These are phyloP conservation scores for Potentilla sterilis DNA, from an alignment of 306 rosid species.

Conservation along the genomic window DNA sequence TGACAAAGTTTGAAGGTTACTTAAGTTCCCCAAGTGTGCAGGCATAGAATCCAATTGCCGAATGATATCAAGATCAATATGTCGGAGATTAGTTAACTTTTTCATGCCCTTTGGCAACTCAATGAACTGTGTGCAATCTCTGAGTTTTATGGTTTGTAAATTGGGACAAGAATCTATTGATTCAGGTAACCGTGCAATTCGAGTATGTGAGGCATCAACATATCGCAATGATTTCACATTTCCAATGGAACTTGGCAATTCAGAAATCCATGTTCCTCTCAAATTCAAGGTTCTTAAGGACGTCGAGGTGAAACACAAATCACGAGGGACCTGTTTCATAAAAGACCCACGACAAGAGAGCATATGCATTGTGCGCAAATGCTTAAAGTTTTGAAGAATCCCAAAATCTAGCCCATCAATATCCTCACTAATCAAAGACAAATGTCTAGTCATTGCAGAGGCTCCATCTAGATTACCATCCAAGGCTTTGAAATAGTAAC, in stretches of 20 bases:
- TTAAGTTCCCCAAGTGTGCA: slow-evolving; percentile 10
- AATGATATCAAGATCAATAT: slow-evolving; percentile 24
- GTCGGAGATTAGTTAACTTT: slow-evolving; percentile 15
- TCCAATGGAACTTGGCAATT: slow-evolving; percentile 27
- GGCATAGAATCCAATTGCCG: slow-evolving; percentile 23
- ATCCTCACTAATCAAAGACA: slow-evolving; percentile 10
- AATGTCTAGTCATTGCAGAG: not conserved
- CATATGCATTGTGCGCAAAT: slow-evolving; percentile 16
- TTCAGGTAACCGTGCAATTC: slow-evolving; percentile 13
- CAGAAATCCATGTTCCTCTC: not conserved
- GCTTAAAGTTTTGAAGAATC: slow-evolving; percentile 1
- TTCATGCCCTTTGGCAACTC: slow-evolving; percentile 18
- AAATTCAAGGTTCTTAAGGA: slow-evolving; percentile 17
- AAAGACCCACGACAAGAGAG: not conserved
- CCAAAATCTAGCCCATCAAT: not conserved
- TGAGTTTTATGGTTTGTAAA: slow-evolving; percentile 21
- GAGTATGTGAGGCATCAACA: slow-evolving; percentile 19
- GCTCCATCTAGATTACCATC: not conserved
- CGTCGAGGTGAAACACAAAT: slow-evolving; percentile 10
- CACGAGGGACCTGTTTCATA: slow-evolving; percentile 9
- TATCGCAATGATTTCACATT: slow-evolving; percentile 8
- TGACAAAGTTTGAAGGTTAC: slow-evolving; percentile 22
- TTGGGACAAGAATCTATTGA: slow-evolving; percentile 5
- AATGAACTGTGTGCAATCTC: slow-evolving; percentile 2
- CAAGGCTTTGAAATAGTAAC: not conserved